Percentiles rank a stretch among this genome's conserved stretches.
These are phyloP conservation scores for Bauhinia variegata DNA, from an alignment of 306 rosid species.

Conservation along the genomic window DNA sequence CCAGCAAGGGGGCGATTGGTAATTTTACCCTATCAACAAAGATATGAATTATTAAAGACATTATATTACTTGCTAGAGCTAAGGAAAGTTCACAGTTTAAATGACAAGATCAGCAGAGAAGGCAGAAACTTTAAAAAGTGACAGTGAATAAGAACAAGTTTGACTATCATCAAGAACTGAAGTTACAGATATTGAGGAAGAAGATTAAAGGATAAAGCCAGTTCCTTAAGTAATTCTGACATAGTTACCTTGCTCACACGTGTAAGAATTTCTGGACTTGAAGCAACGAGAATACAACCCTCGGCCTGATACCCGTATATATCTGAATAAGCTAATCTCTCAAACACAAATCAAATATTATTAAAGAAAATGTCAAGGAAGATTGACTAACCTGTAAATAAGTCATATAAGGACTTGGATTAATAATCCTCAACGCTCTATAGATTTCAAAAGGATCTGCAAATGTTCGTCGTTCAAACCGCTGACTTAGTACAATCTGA, in stretches of 20 bases:
- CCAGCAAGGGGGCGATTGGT: conserved; percentile 98
- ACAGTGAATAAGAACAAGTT: conserved; percentile 23
- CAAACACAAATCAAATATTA: conserved; percentile 8
- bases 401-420: conserved; percentile 98
- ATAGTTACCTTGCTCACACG: conserved; percentile 77
- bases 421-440: conserved; percentile 89
- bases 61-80: conserved; percentile 23
- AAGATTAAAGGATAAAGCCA: conserved; percentile 11
- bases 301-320: conserved; percentile 63
- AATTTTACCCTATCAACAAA: conserved; percentile 60
- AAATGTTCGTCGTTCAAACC: conserved; percentile 90
- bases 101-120: conserved; percentile 12
- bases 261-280: conserved; percentile 98
- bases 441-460: conserved; percentile 99
- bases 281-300: conserved; percentile 96
- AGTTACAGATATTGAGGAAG: conserved; percentile 7
- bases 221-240: background rate
- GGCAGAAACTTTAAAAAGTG: background rate
- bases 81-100: background rate
- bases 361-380: conserved; percentile 11
- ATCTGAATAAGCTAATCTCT: conserved; percentile 30
- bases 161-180: conserved; percentile 7
- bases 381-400: conserved; percentile 75
- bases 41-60: conserved; percentile 28
- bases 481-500: conserved; percentile 93